Evolutionary conservation across 805 yeast genomes (phyloP).

Genomic region (Naumovozyma baii): DNA sequence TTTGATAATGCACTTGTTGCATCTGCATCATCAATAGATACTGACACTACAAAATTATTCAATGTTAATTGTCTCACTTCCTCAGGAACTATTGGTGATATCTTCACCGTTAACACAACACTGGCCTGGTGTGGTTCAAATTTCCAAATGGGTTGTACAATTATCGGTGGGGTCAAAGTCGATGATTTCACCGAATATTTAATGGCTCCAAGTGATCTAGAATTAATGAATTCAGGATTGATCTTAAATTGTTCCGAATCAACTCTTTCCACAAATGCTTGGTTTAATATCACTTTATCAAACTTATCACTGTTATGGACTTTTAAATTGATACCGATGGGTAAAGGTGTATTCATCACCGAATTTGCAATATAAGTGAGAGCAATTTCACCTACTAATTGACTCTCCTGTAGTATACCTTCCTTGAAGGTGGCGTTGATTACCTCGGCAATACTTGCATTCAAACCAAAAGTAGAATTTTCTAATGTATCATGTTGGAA

Average conservation of each 20-base stretch:
- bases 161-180: slow-evolving; percentile 44
- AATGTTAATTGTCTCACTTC: slow-evolving; percentile 27
- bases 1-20: slow-evolving; percentile 66
- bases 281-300: slow-evolving; percentile 43
- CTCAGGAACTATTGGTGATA: slow-evolving; percentile 30
- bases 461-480: slow-evolving; percentile 49
- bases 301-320: slow-evolving; percentile 35
- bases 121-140: slow-evolving; percentile 78
- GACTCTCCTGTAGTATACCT: slow-evolving; percentile 50
- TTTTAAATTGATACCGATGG: slow-evolving; percentile 36
- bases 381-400: slow-evolving; percentile 79
- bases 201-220: slow-evolving; percentile 69
- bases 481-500: slow-evolving; percentile 40
- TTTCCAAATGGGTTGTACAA: slow-evolving; percentile 80
- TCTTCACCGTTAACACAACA: slow-evolving; percentile 56
- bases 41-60: slow-evolving; percentile 34
- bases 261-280: slow-evolving; percentile 43
- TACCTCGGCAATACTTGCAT: slow-evolving; percentile 79
- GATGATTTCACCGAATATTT: slow-evolving; percentile 53
- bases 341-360: slow-evolving; percentile 25
- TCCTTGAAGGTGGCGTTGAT: slow-evolving; percentile 64
- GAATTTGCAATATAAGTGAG: slow-evolving; percentile 47
- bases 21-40: slow-evolving; percentile 51
- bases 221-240: slow-evolving; percentile 42
- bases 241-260: slow-evolving; percentile 36